A percentile compares a stretch with the other conserved stretches of the same genome.
These are phyloP conservation scores for Camelina sativa DNA, from an alignment of 345 rosid species.

Conservation along the genomic window DNA sequence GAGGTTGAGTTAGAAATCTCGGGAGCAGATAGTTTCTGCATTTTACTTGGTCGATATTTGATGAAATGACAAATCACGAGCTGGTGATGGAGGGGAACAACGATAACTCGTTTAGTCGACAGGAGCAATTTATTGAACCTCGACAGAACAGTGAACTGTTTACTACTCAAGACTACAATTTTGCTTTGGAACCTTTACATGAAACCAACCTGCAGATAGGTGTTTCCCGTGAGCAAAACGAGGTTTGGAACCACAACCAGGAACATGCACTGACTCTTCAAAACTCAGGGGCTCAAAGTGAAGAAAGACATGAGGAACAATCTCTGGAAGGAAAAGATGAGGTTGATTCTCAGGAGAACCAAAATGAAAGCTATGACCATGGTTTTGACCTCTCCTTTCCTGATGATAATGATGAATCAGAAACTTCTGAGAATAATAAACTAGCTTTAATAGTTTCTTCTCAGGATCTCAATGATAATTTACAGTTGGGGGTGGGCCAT, in stretches of 20 bases:
- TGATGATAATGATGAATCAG: conserved; percentile 39
- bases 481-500: conserved; percentile 60
- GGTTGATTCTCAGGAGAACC: conserved; percentile 49
- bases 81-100: conserved; percentile 37
- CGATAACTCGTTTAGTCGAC: conserved; percentile 27
- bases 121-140: conserved; percentile 38
- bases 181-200: conserved; percentile 38
- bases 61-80: conserved; percentile 50
- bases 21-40: conserved; percentile 13
- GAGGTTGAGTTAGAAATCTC: background rate
- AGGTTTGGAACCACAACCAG: conserved; percentile 31
- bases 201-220: conserved; percentile 42
- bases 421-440: conserved; percentile 40
- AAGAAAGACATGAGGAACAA: conserved; percentile 36
- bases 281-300: conserved; percentile 34
- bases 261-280: conserved; percentile 32
- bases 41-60: conserved; percentile 13
- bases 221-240: conserved; percentile 39
- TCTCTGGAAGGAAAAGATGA: conserved; percentile 46
- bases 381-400: conserved; percentile 39
- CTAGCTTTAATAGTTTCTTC: conserved; percentile 35
- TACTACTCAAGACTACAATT: conserved; percentile 37
- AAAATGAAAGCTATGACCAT: conserved; percentile 37
- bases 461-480: conserved; percentile 39
- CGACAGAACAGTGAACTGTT: conserved; percentile 36